Evolutionary conservation across 257 asterid species (phyloP), one percentile per base, ranked within the genome.

Genomic region (Solanum pinnatisectum): DNA sequence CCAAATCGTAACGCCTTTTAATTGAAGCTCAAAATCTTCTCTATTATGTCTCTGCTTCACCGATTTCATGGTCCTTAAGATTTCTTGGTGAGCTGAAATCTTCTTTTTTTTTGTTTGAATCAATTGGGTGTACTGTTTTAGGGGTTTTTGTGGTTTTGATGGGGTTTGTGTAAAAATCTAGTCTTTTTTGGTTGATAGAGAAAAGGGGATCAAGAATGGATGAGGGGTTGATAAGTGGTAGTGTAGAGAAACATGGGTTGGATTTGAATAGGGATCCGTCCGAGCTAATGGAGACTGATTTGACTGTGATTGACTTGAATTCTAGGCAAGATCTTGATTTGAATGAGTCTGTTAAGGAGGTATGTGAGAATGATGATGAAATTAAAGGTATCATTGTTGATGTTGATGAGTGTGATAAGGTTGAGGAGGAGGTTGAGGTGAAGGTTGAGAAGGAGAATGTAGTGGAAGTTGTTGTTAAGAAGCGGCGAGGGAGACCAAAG

Each of bases 241-340:
- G 46, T 74, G 59, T 13, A 35, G 87, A 46, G 77, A 89, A 83
- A 74, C 87, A 42, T 27, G 87, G 87, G 88, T 40, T 91, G 88
- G 91, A 91, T 84, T 89, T 89, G 91, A 91, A 89, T 74, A 87
- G 84, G 87, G 91, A 83, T 20, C 90, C 93, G 5, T 23, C 60
- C 65, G 90, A 87, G 39, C 84, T 65, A 84, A 82, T 83, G 81
- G 84, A 87, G 88, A 33, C 25, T 74, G 16, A 72, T n/a, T 49
- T 73, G 71, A 52, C 88, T 68, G 18, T 68, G 39, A 67, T 84
- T 18, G 88, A 83, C 87, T 52, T 63, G 36, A 85, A 65, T 85
- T 88, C 81, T 82, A 74, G 84, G 60, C 74, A 73, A 65, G 83
- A 73, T 37, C 68, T 36, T 85, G 89, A 81, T 67, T 74, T 68